These are phyloP conservation scores for Fusarium sarcochroum DNA, from an alignment of 2,329 filamentous ascomycete genomes.

Conservation along the genomic window DNA sequence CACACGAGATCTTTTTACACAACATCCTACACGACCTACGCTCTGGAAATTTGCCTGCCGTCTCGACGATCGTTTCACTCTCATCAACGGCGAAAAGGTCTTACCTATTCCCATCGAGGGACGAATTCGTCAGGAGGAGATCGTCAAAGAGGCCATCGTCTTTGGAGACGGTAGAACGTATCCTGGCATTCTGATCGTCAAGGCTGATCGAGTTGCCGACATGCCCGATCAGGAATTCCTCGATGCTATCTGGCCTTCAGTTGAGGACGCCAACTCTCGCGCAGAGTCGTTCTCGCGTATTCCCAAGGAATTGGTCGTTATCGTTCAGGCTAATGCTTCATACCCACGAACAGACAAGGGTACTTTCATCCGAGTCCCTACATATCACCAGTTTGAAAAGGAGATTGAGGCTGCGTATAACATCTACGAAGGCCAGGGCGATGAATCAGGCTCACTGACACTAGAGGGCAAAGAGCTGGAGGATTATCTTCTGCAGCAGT, in stretches of 20 bases:
- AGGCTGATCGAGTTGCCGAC: conserved; percentile 58
- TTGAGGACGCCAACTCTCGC: conserved; percentile 64
- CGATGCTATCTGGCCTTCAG: conserved; percentile 62
- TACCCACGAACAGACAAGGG: conserved; percentile 68
- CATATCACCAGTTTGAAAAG: conserved; percentile 60
- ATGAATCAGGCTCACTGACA: conserved; percentile 1
- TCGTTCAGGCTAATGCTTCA: conserved; percentile 59
- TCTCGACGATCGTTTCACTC: conserved; percentile 60
- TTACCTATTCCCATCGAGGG: conserved; percentile 65
- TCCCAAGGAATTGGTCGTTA: conserved; percentile 65
- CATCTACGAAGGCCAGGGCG: conserved; percentile 26
- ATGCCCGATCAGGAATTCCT: conserved; percentile 62
- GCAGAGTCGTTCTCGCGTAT: conserved; percentile 68
- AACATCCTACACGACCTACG: conserved; percentile 57
- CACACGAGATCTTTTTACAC: conserved; percentile 61
- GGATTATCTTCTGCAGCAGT: conserved; percentile 43
- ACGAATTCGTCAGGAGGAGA: conserved; percentile 64
- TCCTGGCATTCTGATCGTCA: conserved; percentile 68
- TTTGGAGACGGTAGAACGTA: conserved; percentile 68
- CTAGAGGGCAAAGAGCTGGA: conserved; percentile 48
- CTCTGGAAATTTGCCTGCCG: conserved; percentile 63
- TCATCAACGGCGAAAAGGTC: conserved; percentile 65
- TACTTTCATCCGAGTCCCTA: conserved; percentile 65
- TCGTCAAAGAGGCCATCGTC: conserved; percentile 69
- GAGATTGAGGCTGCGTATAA: conserved; percentile 60